Evolutionary conservation across 441 rosid genomes (phyloP), one percentile per base, ranked within the genome.

Genomic region (Cnidoscolus chayamansa): DNA sequence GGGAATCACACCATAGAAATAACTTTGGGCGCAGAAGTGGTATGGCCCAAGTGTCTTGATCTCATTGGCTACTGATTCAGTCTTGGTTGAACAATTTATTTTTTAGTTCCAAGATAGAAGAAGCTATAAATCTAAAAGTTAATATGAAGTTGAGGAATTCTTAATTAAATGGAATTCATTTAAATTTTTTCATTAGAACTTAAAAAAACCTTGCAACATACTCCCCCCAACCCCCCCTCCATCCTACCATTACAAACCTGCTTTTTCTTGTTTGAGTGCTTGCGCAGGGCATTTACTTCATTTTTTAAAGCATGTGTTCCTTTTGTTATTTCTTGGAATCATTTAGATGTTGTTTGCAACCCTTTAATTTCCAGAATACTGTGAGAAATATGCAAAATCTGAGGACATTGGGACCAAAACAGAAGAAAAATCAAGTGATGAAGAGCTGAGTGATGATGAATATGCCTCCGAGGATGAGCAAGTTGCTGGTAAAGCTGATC

Each of bases 371-470:
- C 60, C 87, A 94, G 97, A 94, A 77, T 90, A 86, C 70, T 84
- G 90, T 68, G 94, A 92, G 85, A 90, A 89, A 78, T 89, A 90
- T 76, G 97, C 97, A 5, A 94, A 88, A 76, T 84, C 93, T 2
- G 92, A 88, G 81, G 92, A 88, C 47, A 56, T 77, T 16, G 88
- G 87, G 5, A 84, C 80, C 16, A 90, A 80, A 47, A 71, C 74
- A 9, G 96, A 90, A 76, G 92, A 86, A 45, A 82, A 85, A 63
- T 92, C 94, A 12, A 88, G 93, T 10, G 98, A 92, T 30, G 97
- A 90, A 72, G 98, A 94, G 81, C 74, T 89, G 79, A 94, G 94
- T 17, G 98, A 88, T 72, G 95, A 90, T 25, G 97, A 90, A 43
- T 87, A 77, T 65, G 89, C 70, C 20, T 88, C 97, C 0, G 88